Base-by-base conservation (phyloP, 2,329 filamentous ascomycete species). In the Pseudohalonectria lignicola region DNA sequence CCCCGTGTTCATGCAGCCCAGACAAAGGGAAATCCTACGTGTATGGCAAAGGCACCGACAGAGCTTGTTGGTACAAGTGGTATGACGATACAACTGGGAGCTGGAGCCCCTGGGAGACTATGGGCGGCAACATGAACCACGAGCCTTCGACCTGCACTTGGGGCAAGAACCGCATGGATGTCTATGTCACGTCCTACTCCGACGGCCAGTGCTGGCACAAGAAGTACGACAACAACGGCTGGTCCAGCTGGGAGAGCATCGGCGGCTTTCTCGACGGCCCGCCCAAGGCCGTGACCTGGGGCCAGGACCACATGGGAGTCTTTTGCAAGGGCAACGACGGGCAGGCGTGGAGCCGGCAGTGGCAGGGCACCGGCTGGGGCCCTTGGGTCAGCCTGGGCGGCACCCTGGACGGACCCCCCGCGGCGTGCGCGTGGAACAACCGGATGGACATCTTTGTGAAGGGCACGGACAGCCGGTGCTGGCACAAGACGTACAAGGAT, bases 121-220 rank as follows among this genome's bases (percentile, higher is more conserved):
- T 58, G 32, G 54, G 53, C 34, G 54, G 53, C 3, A 41, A 45
- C 29, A 39, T 55, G 21, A 44, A 47, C 40, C 41, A 47, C 31
- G 43, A 51, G 36, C 49, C 53, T 23, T 42, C 43, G 19, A 37
- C 50, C 6, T 54, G 53, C 29, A 49, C 48, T 1, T 52, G 49
- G 47, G 53, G 44, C 1, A 19, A 36, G 8, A 47, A 53, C 33
- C 46, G 52, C 31, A 45, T 53, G 21, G 49, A 53, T 21, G 40
- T 57, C 10, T 56, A 54, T 33, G 23, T 26, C 23, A 54, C 49
- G 5, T 43, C 52, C 10, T 49, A 51, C 6, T 42, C 40, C 7
- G 50, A 57, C 26, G 43, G 50, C 30, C 43, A 51, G 39, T 50
- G 51, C 44, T 48, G 49, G 49, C 43, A 53, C 39, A 25, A 42